Base-by-base conservation (phyloP, 148 eudicot genomes). In the Silene conica region DNA sequence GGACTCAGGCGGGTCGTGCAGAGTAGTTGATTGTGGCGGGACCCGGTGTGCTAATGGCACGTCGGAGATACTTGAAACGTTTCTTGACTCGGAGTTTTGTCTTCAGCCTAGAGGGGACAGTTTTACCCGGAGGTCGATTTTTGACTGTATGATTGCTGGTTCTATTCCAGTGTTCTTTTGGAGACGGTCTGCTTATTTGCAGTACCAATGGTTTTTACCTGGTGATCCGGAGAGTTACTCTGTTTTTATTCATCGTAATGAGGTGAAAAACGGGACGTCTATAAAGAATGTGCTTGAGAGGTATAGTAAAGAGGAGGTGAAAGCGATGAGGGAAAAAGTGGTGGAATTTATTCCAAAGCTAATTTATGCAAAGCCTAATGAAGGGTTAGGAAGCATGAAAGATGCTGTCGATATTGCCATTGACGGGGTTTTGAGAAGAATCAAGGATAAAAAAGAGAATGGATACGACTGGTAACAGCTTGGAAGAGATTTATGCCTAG, bases 81-180 rank as follows among this genome's bases (percentile, higher is more conserved):
- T 94, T 71, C 88, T 94, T 2, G 86, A 78, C 31, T 91, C 98
- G 61, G 86, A 89, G 0, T 94, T 94, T 43, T 94, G 97, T 64
- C 9, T 94, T 5, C 98, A 94, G 80, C 98, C 98, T 0, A 78
- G 96, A 41, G 98, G 98, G 3, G 98, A 94, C 26, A 94, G 98
- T 50, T 91, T 89, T 60, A 91, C 97, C 0, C 85, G 97, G 3
- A 85, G 97, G 82, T 94, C 98, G 1, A 84, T 87, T 3, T 94
- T 94, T 26, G 98, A 94, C 26, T 94, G 98, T 69, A 91, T 94
- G 98, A 23, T 94, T 8, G 98, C 97, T 38, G 98, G 98, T 74
- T 89, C 97, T 48, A 87, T 94, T 12, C 98, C 98, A 62, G 90
- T 94, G 34, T 91, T 94, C 28, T 94, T 94, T 82, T 94, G 98